Base-by-base conservation (phyloP, 352 stramenopile genomes). In the Pythium utonaiense region DNA sequence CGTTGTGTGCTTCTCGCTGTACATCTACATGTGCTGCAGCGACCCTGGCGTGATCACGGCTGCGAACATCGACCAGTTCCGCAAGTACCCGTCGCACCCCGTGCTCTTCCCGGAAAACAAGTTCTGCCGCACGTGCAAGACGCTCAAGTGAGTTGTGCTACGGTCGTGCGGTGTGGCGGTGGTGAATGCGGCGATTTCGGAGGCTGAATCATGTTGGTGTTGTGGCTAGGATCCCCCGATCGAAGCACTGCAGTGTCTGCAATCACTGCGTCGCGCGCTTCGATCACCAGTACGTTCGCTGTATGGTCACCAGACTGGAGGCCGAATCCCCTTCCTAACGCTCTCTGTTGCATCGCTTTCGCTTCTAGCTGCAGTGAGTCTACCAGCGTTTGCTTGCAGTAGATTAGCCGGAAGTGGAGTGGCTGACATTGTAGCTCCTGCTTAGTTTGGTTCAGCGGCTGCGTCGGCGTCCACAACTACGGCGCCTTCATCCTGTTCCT, bases 211-310 rank as follows among this genome's bases (percentile, higher is more conserved):
- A n/a, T n/a, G 38, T 16, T n/a, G 19, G 27, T 25, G 30, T 31
- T 33, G 44, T 62, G 41, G 54, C 24, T 42, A 92, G 82, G 55
- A 53, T 94, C 12, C 86, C 89, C 7, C 70, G 89, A 16, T 96
- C 86, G 28, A 97, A 97, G 67, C 89, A 97, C 74, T 97, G 89
- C 52, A 65, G 84, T 40, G 67, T 96, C 55, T 97, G 89, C 71
- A 86, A 96, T 48, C 77, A 87, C 28, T 97, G 89, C 53, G 80
- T 96, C 41, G 80, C 74, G 19, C 79, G 86, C 67, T 97, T 97
- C 48, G 89, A 97, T 41, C 89, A 69, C 55, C 55, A 64, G 54
- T 69, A 53, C 45, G 50, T 69, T 22, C 41, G 22, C 25, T 13
- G 33, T 3, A n/a, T 40, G 28, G 28, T 10, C 5, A 33, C 28